Evolutionary conservation across 352 stramenopile species (phyloP).

Genomic region (Aphanomyces stellatus): DNA sequence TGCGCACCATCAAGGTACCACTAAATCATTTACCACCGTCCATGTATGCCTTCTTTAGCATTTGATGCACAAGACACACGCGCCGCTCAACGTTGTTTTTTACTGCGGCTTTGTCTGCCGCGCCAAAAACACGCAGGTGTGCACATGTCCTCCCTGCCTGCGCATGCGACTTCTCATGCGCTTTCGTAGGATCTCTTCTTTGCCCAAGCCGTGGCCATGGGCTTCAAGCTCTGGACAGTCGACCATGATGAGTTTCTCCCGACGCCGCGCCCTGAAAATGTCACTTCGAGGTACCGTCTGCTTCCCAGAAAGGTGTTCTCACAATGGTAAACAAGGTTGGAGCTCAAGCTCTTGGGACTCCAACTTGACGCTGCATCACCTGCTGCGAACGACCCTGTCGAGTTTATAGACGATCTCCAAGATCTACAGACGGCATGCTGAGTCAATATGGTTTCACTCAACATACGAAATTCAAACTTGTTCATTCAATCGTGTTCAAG

Average conservation of each 20-base stretch:
- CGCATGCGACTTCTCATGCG: too few relatives aligned
- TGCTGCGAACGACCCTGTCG: constrained; percentile 33
- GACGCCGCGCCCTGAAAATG: constrained; percentile 30
- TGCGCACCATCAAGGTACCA: constrained; percentile 52
- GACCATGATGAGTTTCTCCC: constrained; percentile 32
- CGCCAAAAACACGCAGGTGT: constrained; percentile 30
- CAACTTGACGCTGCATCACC: constrained; percentile 28
- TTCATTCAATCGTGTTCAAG: too few relatives aligned
- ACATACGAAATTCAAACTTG: too few relatives aligned
- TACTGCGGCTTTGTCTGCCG: constrained; percentile 58
- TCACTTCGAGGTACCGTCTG: constrained; percentile 26
- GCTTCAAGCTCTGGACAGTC: constrained; percentile 34
- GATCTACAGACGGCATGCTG: constrained; percentile 46
- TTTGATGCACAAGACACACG: constrained; percentile 30
- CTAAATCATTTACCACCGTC: neutral
- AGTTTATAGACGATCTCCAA: constrained; percentile 32
- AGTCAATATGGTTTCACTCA: too few relatives aligned
- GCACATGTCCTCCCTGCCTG: too few relatives aligned
- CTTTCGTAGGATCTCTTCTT: constrained; percentile 38
- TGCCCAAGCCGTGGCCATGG: constrained; percentile 31
- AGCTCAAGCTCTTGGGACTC: constrained; percentile 44
- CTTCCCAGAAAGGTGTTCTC: neutral
- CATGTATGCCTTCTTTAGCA: constrained; percentile 21
- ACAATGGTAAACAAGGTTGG: constrained; percentile 7
- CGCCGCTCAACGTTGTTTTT: constrained; percentile 35